phyloP scores from a whole-genome alignment of 768 basidiomycete species.

The Dendrothele bispora region DNA sequence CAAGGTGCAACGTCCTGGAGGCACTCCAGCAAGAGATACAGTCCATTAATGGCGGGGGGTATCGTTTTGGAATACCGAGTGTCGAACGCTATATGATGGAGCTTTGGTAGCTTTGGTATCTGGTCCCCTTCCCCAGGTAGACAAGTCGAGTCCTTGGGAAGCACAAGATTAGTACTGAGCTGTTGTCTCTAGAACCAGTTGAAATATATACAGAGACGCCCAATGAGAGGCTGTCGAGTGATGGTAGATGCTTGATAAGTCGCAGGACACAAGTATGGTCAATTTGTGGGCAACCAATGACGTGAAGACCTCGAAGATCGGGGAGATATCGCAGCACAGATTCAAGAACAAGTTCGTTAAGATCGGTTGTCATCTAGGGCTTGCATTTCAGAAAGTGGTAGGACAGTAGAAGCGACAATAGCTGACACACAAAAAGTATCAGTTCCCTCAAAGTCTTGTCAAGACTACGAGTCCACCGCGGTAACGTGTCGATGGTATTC shows the following conservation, averaged over 20 bases:
- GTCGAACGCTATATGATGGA: conserved; percentile 57
- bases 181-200: conserved; percentile 5
- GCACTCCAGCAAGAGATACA: conserved; percentile 29
- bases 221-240: conserved; percentile 60
- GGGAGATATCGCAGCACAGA: conserved; percentile 49
- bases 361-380: conserved; percentile 53
- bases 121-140: too few relatives aligned
- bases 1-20: conserved; percentile 30
- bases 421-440: conserved; percentile 57
- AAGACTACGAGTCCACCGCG: conserved; percentile 51
- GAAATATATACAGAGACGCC: conserved; percentile 46
- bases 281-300: conserved; percentile 59
- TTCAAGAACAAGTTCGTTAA: conserved; percentile 54
- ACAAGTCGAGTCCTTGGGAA: too few relatives aligned
- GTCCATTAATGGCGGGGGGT: conserved; percentile 22
- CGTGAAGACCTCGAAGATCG: conserved; percentile 54
- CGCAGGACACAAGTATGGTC: conserved; percentile 52
- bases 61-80: conserved; percentile 34
- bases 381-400: neutral
- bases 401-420: neutral
- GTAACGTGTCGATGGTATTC: conserved; percentile 58
- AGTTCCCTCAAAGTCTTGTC: conserved; percentile 48
- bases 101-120: conserved; percentile 35
- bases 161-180: too few relatives aligned
- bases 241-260: conserved; percentile 46